phyloP scores from a whole-genome alignment of 352 stramenopile genomes.

The Pythium monospermum region DNA sequence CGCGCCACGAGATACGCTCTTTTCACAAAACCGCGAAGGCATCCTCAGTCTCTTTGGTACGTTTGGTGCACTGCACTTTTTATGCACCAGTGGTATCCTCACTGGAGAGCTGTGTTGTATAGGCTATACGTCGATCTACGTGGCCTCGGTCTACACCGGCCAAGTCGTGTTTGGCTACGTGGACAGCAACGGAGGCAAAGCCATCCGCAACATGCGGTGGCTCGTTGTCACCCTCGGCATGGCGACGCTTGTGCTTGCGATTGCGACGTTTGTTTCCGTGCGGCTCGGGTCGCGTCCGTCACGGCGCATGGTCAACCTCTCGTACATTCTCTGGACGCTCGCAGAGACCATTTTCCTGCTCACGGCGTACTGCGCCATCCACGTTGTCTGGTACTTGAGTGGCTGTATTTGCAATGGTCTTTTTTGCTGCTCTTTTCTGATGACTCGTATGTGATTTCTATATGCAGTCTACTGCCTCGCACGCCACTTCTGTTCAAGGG shows the following conservation, averaged over 20 bases:
- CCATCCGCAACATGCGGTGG: constrained; percentile 62
- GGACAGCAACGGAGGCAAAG: constrained; percentile 48
- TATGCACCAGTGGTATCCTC: not conserved
- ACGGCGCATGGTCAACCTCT: constrained; percentile 77
- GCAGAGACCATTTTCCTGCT: constrained; percentile 57
- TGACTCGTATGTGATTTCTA: not conserved
- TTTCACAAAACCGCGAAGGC: constrained; percentile 94
- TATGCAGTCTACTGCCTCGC: constrained; percentile 48
- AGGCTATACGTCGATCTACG: constrained; percentile 91
- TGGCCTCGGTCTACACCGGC: constrained; percentile 61
- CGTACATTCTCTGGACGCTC: constrained; percentile 78
- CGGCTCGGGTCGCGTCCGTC: constrained; percentile 56
- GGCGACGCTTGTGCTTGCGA: constrained; percentile 33
- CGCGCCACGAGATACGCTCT: constrained; percentile 63
- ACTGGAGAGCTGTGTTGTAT: constrained; percentile 1
- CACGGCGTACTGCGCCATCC: constrained; percentile 44
- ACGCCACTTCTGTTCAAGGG: constrained; percentile 64
- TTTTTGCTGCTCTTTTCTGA: not conserved
- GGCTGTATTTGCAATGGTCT: too few relatives aligned
- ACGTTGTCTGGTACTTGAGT: constrained; percentile 69
- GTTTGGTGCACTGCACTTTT: not conserved
- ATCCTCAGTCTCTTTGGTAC: constrained; percentile 88
- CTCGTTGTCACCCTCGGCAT: constrained; percentile 42
- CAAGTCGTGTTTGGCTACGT: constrained; percentile 67
- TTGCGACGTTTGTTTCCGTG: constrained; percentile 51